Base-by-base conservation (phyloP, 345 rosid genomes). In the Noccaea caerulescens region DNA sequence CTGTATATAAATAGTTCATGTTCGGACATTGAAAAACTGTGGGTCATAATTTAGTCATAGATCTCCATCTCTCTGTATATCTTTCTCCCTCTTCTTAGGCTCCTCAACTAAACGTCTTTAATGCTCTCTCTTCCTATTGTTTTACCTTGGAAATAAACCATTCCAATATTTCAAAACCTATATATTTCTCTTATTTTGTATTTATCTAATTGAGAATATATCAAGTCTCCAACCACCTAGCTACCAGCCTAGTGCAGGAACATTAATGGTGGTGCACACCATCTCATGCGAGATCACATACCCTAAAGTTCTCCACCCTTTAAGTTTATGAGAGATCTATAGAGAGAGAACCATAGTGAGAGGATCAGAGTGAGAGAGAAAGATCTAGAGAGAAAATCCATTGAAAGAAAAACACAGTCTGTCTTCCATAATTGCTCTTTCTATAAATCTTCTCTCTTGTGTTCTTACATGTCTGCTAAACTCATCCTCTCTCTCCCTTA, bases 101-200 rank as follows among this genome's bases (percentile, higher is more conserved):
- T 85, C 79, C 89, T 86, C 96, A 91, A 84, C 97, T 71, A 84
- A 87, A 81, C 81, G n/a, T 89, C 87, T 87, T 91, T 59, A 88
- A 66, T 84, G 82, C 82, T 68, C 73, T 69, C 60, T 10, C 59
- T 5, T 77, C 63, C 77, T 69, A 23, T 10, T 39, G 38, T 30
- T 60, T 41, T 41, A 71, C 75, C 14, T 70, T 76, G 5, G 25
- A 39, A 47, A n/a, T 36, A 30, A 39, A 69, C 44, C 72, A 50
- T 58, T 30, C 11, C 0, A 27, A 8, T 27, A 38, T 46, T 64
- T 47, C 44, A 38, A 58, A 66, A 30, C 20, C n/a, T 12, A 20
- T 20, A 20, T 20, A 39, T 30, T 37, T 33, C 47, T 36, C 30
- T 3, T 27, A 27, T 46, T 10, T 33, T 68, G 34, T 46, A 8